Base-by-base conservation (phyloP, 1,284 basidiomycete species). In the Trametes pubescens region DNA sequence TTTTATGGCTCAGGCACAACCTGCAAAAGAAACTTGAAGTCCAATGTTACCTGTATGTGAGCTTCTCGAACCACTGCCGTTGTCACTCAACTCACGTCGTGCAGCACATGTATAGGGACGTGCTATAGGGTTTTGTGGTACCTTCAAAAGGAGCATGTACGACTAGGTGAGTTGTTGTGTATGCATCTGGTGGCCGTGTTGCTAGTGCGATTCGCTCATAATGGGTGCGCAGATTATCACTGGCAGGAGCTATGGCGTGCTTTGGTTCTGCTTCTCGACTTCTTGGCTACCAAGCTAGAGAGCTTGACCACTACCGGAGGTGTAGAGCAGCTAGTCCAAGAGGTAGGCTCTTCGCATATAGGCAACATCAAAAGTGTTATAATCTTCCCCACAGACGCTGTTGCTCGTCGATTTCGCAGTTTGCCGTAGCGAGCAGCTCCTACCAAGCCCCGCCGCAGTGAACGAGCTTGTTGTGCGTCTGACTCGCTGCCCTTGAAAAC, bases 1-100 rank as follows among this genome's bases (percentile, higher is more conserved):
- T 88, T 9, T 76, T 90, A n/a, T 90, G 86, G 86, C 72, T 89
- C 29, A 82, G 86, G 22, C 88, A 91, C 69, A 89, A 89, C 70
- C 73, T 91, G 43, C 86, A 89, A 60, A 88, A 82, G 69, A 81
- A 79, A 24, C 74, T 90, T 7, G 86, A 90, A 61, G 80, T 82
- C 0, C 76, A 80, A 29, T 81, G 82, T 4, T 89, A 88, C 67
- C 73, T 79, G 88, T 88, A 84, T 75, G 7, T 21, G 34, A 51
- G 32, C 11, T 8, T 2, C 2, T 24, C n/a, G 10, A 1, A 1
- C 4, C 16, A 24, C 0, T 22, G 40, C 9, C 8, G 16, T 4
- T n/a, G 29, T 59, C 26, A 56, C 29, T 4, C 0, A n/a, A 11
- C 7, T 4, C 8, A 38, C 57, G 49, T 11, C 11, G 9, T 24